Evolutionary conservation across 2,329 filamentous ascomycete genomes (phyloP), one percentile per base, ranked within the genome.

Genomic region (Elsinoe necatrix): DNA sequence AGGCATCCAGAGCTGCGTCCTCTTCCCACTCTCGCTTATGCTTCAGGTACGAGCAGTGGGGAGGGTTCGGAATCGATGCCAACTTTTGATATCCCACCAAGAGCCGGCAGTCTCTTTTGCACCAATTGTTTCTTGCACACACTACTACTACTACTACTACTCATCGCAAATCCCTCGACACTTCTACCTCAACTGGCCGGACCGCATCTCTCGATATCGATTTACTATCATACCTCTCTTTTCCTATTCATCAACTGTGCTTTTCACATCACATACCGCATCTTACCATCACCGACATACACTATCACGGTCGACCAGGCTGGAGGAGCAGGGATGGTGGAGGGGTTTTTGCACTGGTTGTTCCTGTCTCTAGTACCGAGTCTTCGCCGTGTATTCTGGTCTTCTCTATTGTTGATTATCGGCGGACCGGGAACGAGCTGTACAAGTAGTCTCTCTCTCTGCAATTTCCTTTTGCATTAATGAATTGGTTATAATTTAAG

Each of bases 401-500:
- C 29, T 25, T 39, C 37, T 39, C 16, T 42, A 27, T 42, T 39
- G 35, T 37, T 27, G 50, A 41, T 42, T 39, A 42, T 7, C 23
- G 37, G 37, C 39, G 37, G 37, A 55, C 34, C 37, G 37, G 52
- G 52, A 55, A 55, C 9, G 25, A 43, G 35, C 25, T 55, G 52
- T 55, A 55, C 52, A 39, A 55, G 37, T 55, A 55, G 52, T 55
- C 52, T 21, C 52, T 55, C 52, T 55, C 52, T 55, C 52, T 55
- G 27, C 25, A 55, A 11, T 55, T 55, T 55, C 39, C 52, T 55
- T 21, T 42, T 43, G 52, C 37, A 42, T 50, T 50, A 50, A 34
- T 34, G 45, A 50, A 50, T 31, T 50, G 45, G 25, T 50, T 50
- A 31, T 25, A 50, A 50, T 2, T 31, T 34, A 16, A 31, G 1